Conservation (phyloP, 768 basidiomycete genomes). For the Boletellus ananas region DNA sequence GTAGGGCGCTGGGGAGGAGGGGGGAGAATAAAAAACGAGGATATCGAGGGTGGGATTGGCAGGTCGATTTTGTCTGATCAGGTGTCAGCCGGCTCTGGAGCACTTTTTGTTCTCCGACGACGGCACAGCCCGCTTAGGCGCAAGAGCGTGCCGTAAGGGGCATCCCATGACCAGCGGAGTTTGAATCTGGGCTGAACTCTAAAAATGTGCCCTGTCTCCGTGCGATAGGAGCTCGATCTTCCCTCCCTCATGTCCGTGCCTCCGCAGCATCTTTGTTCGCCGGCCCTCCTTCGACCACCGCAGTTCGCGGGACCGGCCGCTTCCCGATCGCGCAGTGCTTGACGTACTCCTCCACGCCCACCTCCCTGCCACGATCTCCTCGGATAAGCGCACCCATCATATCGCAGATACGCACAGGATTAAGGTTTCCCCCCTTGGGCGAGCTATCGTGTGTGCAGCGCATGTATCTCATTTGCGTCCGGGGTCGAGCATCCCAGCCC, state of each 20-base stretch:
- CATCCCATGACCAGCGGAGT: conserved; percentile 19
- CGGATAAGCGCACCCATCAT: conserved; percentile 16
- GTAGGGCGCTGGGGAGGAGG: too few species aligned
- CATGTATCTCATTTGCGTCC: conserved; percentile 10
- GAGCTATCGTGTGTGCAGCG: conserved; percentile 1
- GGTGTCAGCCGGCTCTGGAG: conserved; percentile 30
- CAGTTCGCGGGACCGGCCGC: conserved; percentile 20
- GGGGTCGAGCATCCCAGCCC: background rate
- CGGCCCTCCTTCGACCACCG: conserved; percentile 3
- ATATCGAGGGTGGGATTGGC: conserved; percentile 27
- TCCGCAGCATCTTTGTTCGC: background rate
- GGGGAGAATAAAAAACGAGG: conserved; percentile 22
- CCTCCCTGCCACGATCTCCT: conserved; percentile 19
- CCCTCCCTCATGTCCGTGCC: conserved; percentile 8
- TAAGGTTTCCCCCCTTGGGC: conserved; percentile 8
- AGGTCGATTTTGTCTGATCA: conserved; percentile 27
- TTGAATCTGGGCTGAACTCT: conserved; percentile 29
- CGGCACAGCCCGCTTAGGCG: conserved; percentile 29
- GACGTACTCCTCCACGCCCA: conserved; percentile 12
- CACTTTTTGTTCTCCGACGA: conserved; percentile 33
- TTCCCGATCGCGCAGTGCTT: conserved; percentile 14
- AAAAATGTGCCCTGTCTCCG: background rate
- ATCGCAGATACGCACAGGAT: conserved; percentile 19
- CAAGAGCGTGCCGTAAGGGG: conserved; percentile 18
- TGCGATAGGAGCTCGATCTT: background rate